Conservation (phyloP, 176 grass and related monocot genomes). For the Metroxylon sagu region DNA sequence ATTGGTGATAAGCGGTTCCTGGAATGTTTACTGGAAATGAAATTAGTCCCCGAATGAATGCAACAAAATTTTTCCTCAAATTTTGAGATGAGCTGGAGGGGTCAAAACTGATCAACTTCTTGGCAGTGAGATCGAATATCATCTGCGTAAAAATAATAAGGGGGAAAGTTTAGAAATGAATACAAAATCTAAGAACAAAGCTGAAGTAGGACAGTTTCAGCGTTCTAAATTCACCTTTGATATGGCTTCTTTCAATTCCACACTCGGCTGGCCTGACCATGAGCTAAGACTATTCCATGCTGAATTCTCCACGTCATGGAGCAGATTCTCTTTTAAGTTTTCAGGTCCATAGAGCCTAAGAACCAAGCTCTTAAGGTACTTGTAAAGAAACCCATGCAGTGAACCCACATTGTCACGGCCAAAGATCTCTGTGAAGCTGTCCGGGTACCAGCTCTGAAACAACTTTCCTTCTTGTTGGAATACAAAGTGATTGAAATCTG, state of each 20-base stretch:
- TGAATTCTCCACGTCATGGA: slow-evolving; percentile 44
- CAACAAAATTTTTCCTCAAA: slow-evolving; percentile 61
- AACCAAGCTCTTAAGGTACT: slow-evolving; percentile 71
- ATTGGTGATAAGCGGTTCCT: slow-evolving; percentile 62
- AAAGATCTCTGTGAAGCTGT: slow-evolving; percentile 77
- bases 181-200: background rate
- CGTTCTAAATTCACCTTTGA: slow-evolving; percentile 33
- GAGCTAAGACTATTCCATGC: slow-evolving; percentile 36
- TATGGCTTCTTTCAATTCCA: slow-evolving; percentile 62
- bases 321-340: slow-evolving; percentile 48
- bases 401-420: slow-evolving; percentile 67
- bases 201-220: too few species aligned
- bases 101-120: slow-evolving; percentile 49
- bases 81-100: slow-evolving; percentile 31
- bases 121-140: slow-evolving; percentile 70
- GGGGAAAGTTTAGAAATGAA: background rate
- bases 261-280: slow-evolving; percentile 44
- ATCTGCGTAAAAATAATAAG: slow-evolving; percentile 34
- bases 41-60: slow-evolving; percentile 57
- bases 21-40: slow-evolving; percentile 65
- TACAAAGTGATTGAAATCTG: slow-evolving; percentile 54
- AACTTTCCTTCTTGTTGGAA: slow-evolving; percentile 80
- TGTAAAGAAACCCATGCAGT: slow-evolving; percentile 75
- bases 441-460: slow-evolving; percentile 88
- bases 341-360: slow-evolving; percentile 58